Evolutionary conservation across 2,329 filamentous ascomycete genomes (phyloP), one percentile per base, ranked within the genome.

Genomic region (Talaromyces funiculosus): DNA sequence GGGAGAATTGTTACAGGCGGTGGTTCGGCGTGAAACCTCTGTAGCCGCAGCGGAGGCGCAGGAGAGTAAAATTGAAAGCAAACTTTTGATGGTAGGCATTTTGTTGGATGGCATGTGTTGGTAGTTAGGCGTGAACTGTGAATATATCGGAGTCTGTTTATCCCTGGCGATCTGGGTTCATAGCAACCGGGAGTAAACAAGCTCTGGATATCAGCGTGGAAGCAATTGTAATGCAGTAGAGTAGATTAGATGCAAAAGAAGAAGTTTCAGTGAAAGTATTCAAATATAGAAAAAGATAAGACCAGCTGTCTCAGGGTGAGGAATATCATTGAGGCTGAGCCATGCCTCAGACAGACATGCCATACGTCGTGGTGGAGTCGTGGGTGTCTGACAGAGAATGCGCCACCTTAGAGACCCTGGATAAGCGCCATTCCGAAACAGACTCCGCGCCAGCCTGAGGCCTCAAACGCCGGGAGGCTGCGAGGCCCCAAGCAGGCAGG

Each of bases 1-100:
- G 0, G 89, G 88, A 0, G 88, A 91, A 79, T 93, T 93, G 77
- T 94, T 94, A 82, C 90, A 94, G 33, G 86, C 84, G 22, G 74
- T 75, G 10, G 73, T 60, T 62, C 65, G 77, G 62, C 65, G 71
- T 58, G n/a, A 8, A 9, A 61, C 10, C 18, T 60, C 65, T 33
- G 72, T 53, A 12, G 67, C 64, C 45, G 66, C 68, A 51, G 71
- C 72, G 12, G 68, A 65, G 9, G 64, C 67, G 18, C 53, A 53
- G 22, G 69, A 68, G 29, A 74, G 62, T 20, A 75, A 62, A 45
- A 73, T 65, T 14, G 69, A 64, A 59, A 74, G 64, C n/a, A 72
- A 26, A 35, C 63, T 61, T 20, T 40, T 40, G 33, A 72, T 63
- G 57, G 64, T 61, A 61, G 66, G 67, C 73, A 75, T 75, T 12